Evolutionary conservation across 768 basidiomycete species (phyloP), one percentile per base, ranked within the genome.

Genomic region (Tremella mesenterica): DNA sequence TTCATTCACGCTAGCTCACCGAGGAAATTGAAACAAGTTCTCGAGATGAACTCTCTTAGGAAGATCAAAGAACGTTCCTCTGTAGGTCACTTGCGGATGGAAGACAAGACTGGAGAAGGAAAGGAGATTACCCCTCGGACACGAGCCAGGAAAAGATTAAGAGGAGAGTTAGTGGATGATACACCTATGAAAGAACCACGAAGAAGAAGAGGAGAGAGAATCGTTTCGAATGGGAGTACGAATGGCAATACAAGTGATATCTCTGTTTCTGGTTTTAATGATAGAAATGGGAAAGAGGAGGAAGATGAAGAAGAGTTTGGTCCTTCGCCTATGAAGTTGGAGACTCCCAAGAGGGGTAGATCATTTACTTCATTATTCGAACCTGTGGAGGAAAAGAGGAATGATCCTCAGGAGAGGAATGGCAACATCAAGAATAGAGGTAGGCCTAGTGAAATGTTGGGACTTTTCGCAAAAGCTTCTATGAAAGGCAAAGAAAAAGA

Each of bases 1-100:
- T 69, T 65, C 58, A 58, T 69, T 14, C 62, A 69, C 46, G 62
- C 63, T 21, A 51, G 51, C 21, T 58, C 55, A 4, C 67, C 67
- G 13, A 30, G 51, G 10, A 69, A 69, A 39, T 52, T 69, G 23
- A 63, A 58, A 41, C 58, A 61, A 43, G 54, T 65, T 21, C 48
- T 69, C 7, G 46, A 58, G 27, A 53, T 55, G 21, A 69, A 65
- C 36, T 65, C 63, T 38, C 18, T 63, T 4, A 54, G 53, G 10
- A 63, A 65, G 26, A 44, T 65, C 1, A 57, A 53, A 29, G 58
- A 62, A 30, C 27, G 60, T 21, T 48, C 51, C 20, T 27, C 33
- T 8, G n/a, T n/a, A n/a, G n/a, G n/a, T n/a, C n/a, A n/a, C n/a
- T n/a, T n/a, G n/a, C 20, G 13, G 14, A 29, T 20, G 20, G 18